Evolutionary conservation across 169 alveolate genomes (phyloP).

Genomic region (Plasmodium reichenowi): DNA sequence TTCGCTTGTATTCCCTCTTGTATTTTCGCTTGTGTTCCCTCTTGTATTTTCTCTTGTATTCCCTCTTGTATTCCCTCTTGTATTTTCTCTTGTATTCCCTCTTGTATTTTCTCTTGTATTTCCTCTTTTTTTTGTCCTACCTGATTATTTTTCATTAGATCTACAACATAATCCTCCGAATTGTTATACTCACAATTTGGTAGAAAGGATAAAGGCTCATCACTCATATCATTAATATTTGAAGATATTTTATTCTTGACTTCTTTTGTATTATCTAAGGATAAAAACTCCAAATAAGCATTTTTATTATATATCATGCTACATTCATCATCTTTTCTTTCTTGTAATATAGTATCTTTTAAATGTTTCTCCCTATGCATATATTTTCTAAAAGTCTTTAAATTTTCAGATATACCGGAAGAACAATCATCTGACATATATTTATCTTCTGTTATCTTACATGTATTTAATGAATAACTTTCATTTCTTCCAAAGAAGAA

Average conservation of each 20-base stretch:
- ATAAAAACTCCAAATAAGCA: constrained; percentile 8
- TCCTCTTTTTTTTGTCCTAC: not conserved
- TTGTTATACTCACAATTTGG: too few species aligned
- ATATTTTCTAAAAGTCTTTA: constrained; percentile 22
- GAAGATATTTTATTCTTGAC: not conserved
- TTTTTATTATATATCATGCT: not conserved
- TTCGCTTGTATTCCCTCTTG: too few species aligned
- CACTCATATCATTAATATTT: too few species aligned
- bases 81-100: too few species aligned
- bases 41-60: too few species aligned
- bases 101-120: not conserved
- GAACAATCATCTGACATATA: constrained; percentile 20
- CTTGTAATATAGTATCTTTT: not conserved
- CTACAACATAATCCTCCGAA: too few species aligned
- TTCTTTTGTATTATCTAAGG: not conserved
- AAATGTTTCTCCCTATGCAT: constrained; percentile 33
- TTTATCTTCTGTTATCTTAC: constrained; percentile 27
- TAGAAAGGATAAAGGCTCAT: too few species aligned
- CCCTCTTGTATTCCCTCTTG: too few species aligned
- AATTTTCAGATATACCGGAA: constrained; percentile 40
- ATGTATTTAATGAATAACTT: constrained; percentile 20
- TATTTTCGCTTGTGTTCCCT: too few species aligned
- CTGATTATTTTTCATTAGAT: too few species aligned
- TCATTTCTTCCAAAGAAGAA: constrained; percentile 44
- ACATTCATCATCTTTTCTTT: not conserved